phyloP scores from a whole-genome alignment of 1,284 basidiomycete species.

The Chondrostereum purpureum region DNA sequence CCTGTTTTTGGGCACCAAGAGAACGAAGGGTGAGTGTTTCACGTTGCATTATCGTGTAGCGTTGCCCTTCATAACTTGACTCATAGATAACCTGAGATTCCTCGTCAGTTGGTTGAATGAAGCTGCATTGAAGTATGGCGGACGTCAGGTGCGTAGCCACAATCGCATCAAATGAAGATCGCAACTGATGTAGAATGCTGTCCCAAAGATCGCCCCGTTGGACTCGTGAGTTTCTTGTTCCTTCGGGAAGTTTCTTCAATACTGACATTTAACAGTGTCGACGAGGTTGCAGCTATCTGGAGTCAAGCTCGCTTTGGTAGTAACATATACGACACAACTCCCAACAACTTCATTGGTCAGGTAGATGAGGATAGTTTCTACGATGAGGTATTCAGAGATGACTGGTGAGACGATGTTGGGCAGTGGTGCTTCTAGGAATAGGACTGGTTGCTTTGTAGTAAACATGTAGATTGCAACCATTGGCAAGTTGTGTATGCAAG shows the following conservation, averaged over 20 bases:
- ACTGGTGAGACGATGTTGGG: too few relatives aligned
- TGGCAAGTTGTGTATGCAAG: too few relatives aligned
- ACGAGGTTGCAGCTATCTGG: not conserved
- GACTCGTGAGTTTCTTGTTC: not conserved
- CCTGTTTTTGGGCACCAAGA: conserved; percentile 24
- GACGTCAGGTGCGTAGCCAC: conserved; percentile 22
- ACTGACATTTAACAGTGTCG: too few relatives aligned
- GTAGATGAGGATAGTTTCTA: not conserved
- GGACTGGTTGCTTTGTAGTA: too few relatives aligned
- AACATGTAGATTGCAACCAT: too few relatives aligned
- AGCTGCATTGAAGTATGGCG: conserved; percentile 27
- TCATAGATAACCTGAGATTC: conserved; percentile 21
- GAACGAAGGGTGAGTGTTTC: conserved; percentile 17
- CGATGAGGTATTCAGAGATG: not conserved
- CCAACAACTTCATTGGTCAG: not conserved
- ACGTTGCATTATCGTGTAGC: not conserved
- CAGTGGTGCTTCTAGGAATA: too few relatives aligned
- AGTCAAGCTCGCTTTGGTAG: not conserved
- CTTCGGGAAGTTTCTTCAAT: too few relatives aligned
- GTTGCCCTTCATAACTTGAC: not conserved
- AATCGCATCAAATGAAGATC: not conserved
- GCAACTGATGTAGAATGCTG: too few relatives aligned
- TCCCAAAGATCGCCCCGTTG: not conserved
- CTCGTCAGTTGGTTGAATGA: conserved; percentile 28
- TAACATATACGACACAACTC: not conserved